These are phyloP conservation scores for Exophiala lecanii-corni DNA, from an alignment of 2,329 filamentous ascomycete genomes.

Conservation along the genomic window DNA sequence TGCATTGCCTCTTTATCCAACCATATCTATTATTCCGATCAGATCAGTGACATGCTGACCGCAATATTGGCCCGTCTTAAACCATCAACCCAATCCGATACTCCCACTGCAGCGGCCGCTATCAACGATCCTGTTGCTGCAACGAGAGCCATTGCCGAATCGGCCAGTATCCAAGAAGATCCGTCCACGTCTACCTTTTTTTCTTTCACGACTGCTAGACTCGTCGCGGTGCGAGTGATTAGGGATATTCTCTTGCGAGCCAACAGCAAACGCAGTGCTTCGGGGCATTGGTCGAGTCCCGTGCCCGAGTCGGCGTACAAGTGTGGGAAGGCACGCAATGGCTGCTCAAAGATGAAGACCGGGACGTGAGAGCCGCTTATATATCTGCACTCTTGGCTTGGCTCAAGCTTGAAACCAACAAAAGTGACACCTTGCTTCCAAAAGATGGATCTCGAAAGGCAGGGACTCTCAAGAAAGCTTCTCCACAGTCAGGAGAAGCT, in stretches of 20 bases:
- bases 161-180: slow-evolving; percentile 49
- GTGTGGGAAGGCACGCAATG: slow-evolving; percentile 97
- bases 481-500: slow-evolving; percentile 32
- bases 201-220: slow-evolving; percentile 57
- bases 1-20: slow-evolving; percentile 90
- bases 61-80: slow-evolving; percentile 75
- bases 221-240: slow-evolving; percentile 68
- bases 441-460: slow-evolving; percentile 51
- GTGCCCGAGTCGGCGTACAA: slow-evolving; percentile 70
- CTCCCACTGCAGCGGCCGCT: slow-evolving; percentile 42
- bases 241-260: slow-evolving; percentile 79
- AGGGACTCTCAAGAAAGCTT: slow-evolving; percentile 43
- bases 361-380: slow-evolving; percentile 77
- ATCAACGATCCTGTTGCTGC: slow-evolving; percentile 48
- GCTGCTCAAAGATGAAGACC: slow-evolving; percentile 76
- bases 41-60: slow-evolving; percentile 89
- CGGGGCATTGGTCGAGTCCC: slow-evolving; percentile 60
- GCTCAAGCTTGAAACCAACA: slow-evolving; percentile 74
- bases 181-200: slow-evolving; percentile 55
- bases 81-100: slow-evolving; percentile 49
- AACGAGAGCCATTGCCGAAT: slow-evolving; percentile 45
- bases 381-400: slow-evolving; percentile 77
- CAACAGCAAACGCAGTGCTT: slow-evolving; percentile 60
- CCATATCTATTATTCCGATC: slow-evolving; percentile 94
- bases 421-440: slow-evolving; percentile 57